A percentile compares a stretch with the other conserved stretches of the same genome.
Conservation (phyloP, 2,329 filamentous ascomycete genomes). For the Fusarium phyllophilum region DNA sequence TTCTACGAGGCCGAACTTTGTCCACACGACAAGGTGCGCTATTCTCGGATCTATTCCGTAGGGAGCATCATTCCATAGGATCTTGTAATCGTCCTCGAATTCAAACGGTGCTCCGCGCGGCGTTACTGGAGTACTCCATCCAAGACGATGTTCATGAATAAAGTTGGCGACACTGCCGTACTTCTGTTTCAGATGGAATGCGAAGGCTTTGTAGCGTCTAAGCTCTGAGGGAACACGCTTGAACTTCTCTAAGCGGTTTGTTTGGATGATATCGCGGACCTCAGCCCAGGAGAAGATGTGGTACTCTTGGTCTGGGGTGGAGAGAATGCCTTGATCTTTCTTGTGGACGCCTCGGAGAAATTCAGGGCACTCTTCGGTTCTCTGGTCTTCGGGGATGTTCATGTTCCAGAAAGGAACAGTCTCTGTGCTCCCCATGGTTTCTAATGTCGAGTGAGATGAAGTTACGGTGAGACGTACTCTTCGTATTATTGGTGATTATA, state of each 20-base stretch:
- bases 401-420: conserved; percentile 80
- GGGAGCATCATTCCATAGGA: conserved; percentile 92
- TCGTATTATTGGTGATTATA: neutral
- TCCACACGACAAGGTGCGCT: conserved; percentile 91
- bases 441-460: neutral
- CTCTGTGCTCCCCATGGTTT: conserved; percentile 50
- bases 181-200: conserved; percentile 67
- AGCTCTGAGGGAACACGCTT: conserved; percentile 81
- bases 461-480: conserved; percentile 24
- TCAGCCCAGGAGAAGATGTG: conserved; percentile 73
- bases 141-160: conserved; percentile 74
- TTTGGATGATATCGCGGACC: conserved; percentile 68
- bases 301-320: conserved; percentile 75
- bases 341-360: conserved; percentile 71
- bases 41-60: conserved; percentile 85
- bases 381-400: conserved; percentile 74
- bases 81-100: conserved; percentile 69
- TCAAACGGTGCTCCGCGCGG: conserved; percentile 54
- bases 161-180: conserved; percentile 84
- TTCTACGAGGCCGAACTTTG: conserved; percentile 83
- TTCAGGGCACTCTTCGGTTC: conserved; percentile 74
- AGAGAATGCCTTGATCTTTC: conserved; percentile 78
- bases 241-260: conserved; percentile 80
- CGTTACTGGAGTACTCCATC: conserved; percentile 67
- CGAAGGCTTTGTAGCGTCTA: conserved; percentile 79